These are phyloP conservation scores for Saccharomycopsis selenospora DNA, from an alignment of 805 yeast genomes.

Conservation along the genomic window DNA sequence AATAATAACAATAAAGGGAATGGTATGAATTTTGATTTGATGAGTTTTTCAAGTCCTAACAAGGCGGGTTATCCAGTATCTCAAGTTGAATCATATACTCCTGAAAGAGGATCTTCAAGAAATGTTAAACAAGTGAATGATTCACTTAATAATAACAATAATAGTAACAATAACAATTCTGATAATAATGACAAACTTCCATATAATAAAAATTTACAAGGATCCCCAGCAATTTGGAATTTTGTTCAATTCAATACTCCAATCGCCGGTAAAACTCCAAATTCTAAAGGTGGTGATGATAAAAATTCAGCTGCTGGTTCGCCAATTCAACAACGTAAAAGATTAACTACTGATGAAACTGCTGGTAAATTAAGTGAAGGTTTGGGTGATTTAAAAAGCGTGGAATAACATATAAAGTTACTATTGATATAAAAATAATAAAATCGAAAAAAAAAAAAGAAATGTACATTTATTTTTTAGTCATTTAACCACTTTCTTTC, in stretches of 20 bases:
- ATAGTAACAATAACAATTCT: conserved; percentile 19
- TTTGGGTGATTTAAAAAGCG: conserved; percentile 10
- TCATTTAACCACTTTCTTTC: too few species aligned
- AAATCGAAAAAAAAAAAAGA: too few species aligned
- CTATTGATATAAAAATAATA: too few species aligned
- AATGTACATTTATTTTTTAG: background rate
- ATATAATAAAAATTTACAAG: conserved; percentile 23
- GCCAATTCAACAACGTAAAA: conserved; percentile 15
- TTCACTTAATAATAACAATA: conserved; percentile 21
- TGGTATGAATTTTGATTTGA: conserved; percentile 17
- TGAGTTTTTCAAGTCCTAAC: conserved; percentile 29
- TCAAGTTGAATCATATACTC: conserved; percentile 59
- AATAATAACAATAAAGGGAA: conserved; percentile 12
- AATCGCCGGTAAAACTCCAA: conserved; percentile 11
- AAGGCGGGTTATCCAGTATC: conserved; percentile 38
- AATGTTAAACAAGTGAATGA: conserved; percentile 10
- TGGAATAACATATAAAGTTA: too few species aligned
- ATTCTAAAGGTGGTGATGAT: background rate
- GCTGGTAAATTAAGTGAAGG: conserved; percentile 1
- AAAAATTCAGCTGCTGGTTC: conserved; percentile 6
- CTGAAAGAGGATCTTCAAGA: conserved; percentile 42
- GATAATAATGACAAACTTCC: background rate
- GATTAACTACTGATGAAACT: background rate
- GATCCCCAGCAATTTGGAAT: conserved; percentile 90
- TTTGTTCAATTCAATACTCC: conserved; percentile 68